A percentile compares a stretch with the other conserved stretches of the same genome.
Evolutionary conservation across 225 moss, liverwort and hornwort genomes (phyloP).

Genomic region (Sphagnum tenellum): DNA sequence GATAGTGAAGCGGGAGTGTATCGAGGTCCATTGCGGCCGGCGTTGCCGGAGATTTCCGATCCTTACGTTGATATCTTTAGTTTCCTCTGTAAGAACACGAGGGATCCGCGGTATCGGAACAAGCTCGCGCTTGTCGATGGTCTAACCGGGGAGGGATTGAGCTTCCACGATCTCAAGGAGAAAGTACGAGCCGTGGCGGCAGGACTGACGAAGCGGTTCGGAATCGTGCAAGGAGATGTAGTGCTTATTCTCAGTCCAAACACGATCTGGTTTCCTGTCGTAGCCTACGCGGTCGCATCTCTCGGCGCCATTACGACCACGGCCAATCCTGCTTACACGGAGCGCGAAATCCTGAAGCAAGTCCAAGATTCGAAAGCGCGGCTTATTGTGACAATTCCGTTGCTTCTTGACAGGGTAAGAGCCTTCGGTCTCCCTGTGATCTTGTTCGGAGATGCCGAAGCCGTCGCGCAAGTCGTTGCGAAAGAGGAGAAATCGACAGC

Average conservation of each 20-base stretch:
- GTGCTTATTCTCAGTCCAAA: slow-evolving; percentile 31
- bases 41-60: too few species aligned
- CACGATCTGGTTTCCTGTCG: slow-evolving; percentile 35
- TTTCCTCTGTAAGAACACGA: too few species aligned
- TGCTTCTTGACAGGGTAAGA: slow-evolving; percentile 16
- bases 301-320: slow-evolving; percentile 28
- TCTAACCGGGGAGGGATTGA: slow-evolving; percentile 14
- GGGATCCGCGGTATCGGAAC: too few species aligned
- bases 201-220: slow-evolving; percentile 15
- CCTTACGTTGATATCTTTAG: too few species aligned
- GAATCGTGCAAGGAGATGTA: slow-evolving; percentile 34
- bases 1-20: too few species aligned
- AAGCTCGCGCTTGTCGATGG: slow-evolving; percentile 29
- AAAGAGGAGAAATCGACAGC: slow-evolving; percentile 2
- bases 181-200: slow-evolving; percentile 15
- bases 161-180: slow-evolving; percentile 18
- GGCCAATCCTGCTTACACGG: slow-evolving; percentile 27
- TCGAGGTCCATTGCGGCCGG: too few species aligned
- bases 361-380: slow-evolving; percentile 19
- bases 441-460: slow-evolving; percentile 7
- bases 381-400: slow-evolving; percentile 15
- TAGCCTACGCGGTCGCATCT: slow-evolving; percentile 17
- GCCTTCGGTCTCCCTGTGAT: slow-evolving; percentile 7
- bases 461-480: slow-evolving; percentile 1
- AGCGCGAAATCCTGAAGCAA: slow-evolving; percentile 31